Evolutionary conservation across 148 eudicot genomes (phyloP).

Genomic region (Diospyros kaki): DNA sequence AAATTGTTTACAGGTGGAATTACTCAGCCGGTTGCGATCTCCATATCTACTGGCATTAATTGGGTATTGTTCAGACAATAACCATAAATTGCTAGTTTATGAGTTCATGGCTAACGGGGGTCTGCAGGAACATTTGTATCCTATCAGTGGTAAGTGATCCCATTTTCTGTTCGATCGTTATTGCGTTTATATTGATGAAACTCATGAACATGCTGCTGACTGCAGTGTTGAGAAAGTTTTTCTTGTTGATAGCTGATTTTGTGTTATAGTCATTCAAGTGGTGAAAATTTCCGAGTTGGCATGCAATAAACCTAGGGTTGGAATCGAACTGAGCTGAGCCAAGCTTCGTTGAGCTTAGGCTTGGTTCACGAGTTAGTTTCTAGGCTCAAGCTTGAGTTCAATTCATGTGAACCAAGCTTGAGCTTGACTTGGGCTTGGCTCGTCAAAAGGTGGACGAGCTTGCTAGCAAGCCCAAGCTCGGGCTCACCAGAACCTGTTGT

Average conservation of each 20-base stretch:
- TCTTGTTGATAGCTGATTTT: neutral
- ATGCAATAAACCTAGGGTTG: too few relatives aligned
- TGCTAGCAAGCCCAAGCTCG: too few relatives aligned
- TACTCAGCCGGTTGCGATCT: slow-evolving; percentile 72
- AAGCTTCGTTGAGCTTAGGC: too few relatives aligned
- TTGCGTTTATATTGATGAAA: neutral
- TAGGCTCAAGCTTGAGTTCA: too few relatives aligned
- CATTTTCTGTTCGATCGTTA: neutral
- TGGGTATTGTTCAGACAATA: slow-evolving; percentile 84
- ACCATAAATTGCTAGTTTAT: slow-evolving; percentile 73
- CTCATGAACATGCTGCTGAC: neutral
- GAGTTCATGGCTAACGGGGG: slow-evolving; percentile 98
- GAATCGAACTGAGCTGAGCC: too few relatives aligned
- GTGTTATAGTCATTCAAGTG: too few relatives aligned
- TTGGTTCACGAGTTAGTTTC: too few relatives aligned
- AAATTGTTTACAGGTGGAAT: slow-evolving; percentile 59
- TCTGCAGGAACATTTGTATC: slow-evolving; percentile 85
- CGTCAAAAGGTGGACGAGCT: too few relatives aligned
- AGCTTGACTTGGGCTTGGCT: too few relatives aligned
- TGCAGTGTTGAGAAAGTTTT: neutral
- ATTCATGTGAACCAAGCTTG: too few relatives aligned
- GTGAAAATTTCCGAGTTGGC: too few relatives aligned
- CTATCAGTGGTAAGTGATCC: slow-evolving; percentile 49
- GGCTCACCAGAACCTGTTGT: too few relatives aligned
- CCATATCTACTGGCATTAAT: slow-evolving; percentile 76